Evolutionary conservation across 495 filamentous ascomycete species (phyloP), one percentile per base, ranked within the genome.

Genomic region (Geoglossum glabrum): DNA sequence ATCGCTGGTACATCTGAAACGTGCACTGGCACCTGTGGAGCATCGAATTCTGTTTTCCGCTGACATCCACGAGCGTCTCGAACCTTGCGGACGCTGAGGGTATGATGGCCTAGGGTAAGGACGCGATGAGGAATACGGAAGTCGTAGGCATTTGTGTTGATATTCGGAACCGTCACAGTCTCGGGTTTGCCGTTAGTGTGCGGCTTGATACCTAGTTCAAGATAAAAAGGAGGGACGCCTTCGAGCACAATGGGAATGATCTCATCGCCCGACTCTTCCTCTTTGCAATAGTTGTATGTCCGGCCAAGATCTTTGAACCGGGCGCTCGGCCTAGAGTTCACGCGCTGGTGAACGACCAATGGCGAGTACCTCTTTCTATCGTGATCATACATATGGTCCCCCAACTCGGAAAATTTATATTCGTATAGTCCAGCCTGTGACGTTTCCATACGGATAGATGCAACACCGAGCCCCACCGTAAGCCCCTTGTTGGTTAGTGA

Each of bases 1-100:
- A 96, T 93, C 15, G 87, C 84, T 13, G 92, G 92, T 3, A 92
- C 86, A 61, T 97, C 88, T 57, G 86, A 90, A 8, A 98, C 85
- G 49, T 86, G 81, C 50, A 96, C 83, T 61, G 88, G 82, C 28
- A 97, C 87, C 21, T 83, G 80, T 0, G 83, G 76, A 13, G 77
- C 70, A 65, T 83, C 78, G 59, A 73, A 72, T 46, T 86, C 81
- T 31, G 76, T 79, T 40, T 79, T 81, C 54, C 81, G 77, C 62
- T 85, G 82, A 66, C 92, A 98, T 19, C 89, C 87, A 52, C 83
- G 80, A 19, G 80, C 76, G 63, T 98, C 92, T 57, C 84, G 84
- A 19, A 97, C 85, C 66, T 86, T 86, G 64, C 87, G 84, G 59
- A 98, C 86, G 50, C 80, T 84, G 59, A 98, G 78, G 51, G 85